A percentile compares a stretch with the other conserved stretches of the same genome.
Evolutionary conservation across 2,329 filamentous ascomycete species (phyloP).

Genomic region (Neofusicoccum umdonicola): DNA sequence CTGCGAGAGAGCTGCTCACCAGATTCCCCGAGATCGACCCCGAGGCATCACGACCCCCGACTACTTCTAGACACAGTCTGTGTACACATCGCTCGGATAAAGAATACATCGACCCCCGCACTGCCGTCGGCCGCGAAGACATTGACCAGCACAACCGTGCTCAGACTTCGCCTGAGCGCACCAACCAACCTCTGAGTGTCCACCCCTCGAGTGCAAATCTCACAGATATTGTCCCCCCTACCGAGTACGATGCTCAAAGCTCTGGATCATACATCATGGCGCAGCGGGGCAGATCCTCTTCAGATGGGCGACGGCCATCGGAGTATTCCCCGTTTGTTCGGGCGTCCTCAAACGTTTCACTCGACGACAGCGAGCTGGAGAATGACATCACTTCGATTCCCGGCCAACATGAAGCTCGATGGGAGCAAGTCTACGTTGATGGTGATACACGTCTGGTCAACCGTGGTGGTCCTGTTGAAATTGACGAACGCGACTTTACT

Average conservation of each 20-base stretch:
- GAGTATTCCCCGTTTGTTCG: slow-evolving; percentile 29
- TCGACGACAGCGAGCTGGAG: slow-evolving; percentile 37
- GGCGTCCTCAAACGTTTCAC: slow-evolving; percentile 37
- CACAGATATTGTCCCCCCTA: slow-evolving; percentile 37
- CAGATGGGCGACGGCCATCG: slow-evolving; percentile 21
- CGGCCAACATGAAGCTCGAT: slow-evolving; percentile 33
- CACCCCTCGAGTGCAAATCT: slow-evolving; percentile 22
- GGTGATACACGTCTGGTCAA: slow-evolving; percentile 38
- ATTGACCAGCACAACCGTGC: slow-evolving; percentile 33
- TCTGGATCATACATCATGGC: slow-evolving; percentile 45
- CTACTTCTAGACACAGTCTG: slow-evolving; percentile 31
- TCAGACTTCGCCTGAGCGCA: slow-evolving; percentile 16
- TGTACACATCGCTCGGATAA: slow-evolving; percentile 45
- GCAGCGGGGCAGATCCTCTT: slow-evolving; percentile 27
- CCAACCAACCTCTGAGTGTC: neutral
- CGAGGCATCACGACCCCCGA: slow-evolving; percentile 21
- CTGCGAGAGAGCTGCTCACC: slow-evolving; percentile 68
- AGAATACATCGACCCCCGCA: slow-evolving; percentile 48
- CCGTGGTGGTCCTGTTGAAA: slow-evolving; percentile 25
- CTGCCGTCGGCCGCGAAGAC: slow-evolving; percentile 45
- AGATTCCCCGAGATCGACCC: slow-evolving; percentile 29
- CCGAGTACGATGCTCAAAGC: slow-evolving; percentile 43
- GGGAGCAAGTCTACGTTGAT: slow-evolving; percentile 41
- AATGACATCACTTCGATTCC: slow-evolving; percentile 35
- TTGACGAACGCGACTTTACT: slow-evolving; percentile 33